Conservation (phyloP, 1,139 yeast species). For the Blastobotrys persicus region DNA sequence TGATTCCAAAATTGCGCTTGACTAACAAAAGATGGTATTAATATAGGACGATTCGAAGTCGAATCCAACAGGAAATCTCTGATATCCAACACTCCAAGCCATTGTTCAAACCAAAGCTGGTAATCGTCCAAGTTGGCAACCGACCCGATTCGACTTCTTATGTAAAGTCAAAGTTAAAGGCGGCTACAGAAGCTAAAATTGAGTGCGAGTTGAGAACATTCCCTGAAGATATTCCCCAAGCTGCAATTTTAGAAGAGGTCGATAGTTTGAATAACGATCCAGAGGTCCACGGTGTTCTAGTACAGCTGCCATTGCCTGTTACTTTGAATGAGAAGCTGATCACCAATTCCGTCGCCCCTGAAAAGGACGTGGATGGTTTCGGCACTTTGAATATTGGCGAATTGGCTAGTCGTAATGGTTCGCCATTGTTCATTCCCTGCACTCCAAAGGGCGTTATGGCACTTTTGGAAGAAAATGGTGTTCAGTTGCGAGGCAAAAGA, state of each 20-base stretch:
- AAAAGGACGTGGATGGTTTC: constrained; percentile 95
- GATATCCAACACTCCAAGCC: constrained; percentile 26
- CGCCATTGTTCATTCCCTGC: constrained; percentile 85
- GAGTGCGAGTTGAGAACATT: constrained; percentile 36
- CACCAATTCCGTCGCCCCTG: constrained; percentile 72
- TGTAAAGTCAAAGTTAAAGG: constrained; percentile 91
- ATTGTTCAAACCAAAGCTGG: constrained; percentile 70
- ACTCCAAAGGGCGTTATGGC: constrained; percentile 94
- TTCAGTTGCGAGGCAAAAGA: constrained; percentile 67
- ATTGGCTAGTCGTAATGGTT: constrained; percentile 81
- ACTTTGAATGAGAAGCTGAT: constrained; percentile 75
- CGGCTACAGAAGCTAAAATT: constrained; percentile 53
- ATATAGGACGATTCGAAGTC: constrained; percentile 14
- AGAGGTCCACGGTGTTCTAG: constrained; percentile 79
- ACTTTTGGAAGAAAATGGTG: constrained; percentile 62
- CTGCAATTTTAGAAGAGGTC: constrained; percentile 57
- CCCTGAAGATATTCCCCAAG: constrained; percentile 34
- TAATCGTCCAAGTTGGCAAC: constrained; percentile 86
- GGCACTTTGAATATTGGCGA: constrained; percentile 90
- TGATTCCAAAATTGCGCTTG: no score
- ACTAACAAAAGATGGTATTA: no score
- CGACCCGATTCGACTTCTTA: constrained; percentile 90
- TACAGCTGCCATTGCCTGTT: constrained; percentile 88
- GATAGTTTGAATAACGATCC: constrained; percentile 63
- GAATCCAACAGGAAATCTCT: constrained; percentile 15